Percentiles rank a stretch among this genome's conserved stretches.
phyloP scores from a whole-genome alignment of 139 green algal genomes.

The Chlorella sp. region DNA sequence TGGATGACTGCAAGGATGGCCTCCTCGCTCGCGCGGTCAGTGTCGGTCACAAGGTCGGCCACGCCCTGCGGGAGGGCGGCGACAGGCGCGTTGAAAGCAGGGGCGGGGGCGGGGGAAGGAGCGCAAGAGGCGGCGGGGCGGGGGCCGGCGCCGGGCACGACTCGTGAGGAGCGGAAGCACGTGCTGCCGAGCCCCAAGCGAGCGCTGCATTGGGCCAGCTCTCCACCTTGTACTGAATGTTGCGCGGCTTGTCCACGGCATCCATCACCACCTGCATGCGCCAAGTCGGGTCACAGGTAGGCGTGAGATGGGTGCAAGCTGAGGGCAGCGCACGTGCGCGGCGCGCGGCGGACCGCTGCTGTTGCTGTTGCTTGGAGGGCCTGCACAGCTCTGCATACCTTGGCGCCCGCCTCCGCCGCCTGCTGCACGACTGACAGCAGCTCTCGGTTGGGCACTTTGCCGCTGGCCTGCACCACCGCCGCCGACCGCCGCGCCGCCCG shows the following conservation, averaged over 20 bases:
- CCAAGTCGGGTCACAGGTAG: too few species aligned
- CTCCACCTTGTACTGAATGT: slow-evolving; percentile 75
- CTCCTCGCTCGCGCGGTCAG: slow-evolving; percentile 72
- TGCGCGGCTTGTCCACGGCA: slow-evolving; percentile 68
- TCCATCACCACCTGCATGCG: slow-evolving; percentile 72
- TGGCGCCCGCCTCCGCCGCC: slow-evolving; percentile 52
- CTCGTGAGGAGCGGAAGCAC: too few species aligned
- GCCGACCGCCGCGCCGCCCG: background rate
- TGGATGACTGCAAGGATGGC: slow-evolving; percentile 62
- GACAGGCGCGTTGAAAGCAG: too few species aligned
- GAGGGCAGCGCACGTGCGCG: background rate
- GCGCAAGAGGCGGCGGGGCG: too few species aligned
- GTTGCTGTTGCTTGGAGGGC: background rate
- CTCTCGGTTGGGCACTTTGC: slow-evolving; percentile 28
- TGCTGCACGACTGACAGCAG: slow-evolving; percentile 50
- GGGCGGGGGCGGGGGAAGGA: too few species aligned
- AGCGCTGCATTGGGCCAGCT: too few species aligned
- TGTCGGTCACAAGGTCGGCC: slow-evolving; percentile 78
- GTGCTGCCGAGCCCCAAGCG: too few species aligned
- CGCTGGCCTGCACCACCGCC: background rate
- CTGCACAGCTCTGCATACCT: slow-evolving; percentile 4
- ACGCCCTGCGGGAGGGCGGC: too few species aligned
- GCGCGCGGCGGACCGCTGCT: background rate
- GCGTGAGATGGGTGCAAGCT: background rate
- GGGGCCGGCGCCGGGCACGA: too few species aligned